Percentiles rank a stretch among this genome's conserved stretches.
Evolutionary conservation across 1,139 yeast species (phyloP).

Genomic region (Wickerhamomyces sp.): DNA sequence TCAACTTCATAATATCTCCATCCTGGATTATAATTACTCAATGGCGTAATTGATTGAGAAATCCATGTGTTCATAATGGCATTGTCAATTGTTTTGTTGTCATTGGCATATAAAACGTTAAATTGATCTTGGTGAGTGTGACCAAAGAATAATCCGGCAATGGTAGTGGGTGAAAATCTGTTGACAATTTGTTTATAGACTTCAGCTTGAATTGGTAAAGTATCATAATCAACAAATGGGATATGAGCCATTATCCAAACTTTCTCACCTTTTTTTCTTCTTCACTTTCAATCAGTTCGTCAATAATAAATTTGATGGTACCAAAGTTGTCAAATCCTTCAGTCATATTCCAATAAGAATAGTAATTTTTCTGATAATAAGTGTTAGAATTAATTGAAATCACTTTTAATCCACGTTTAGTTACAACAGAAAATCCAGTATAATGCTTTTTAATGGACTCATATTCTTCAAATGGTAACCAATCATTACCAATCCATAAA

Average conservation of each 20-base stretch:
- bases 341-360: slow-evolving; percentile 53
- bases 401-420: slow-evolving; percentile 54
- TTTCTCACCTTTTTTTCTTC: slow-evolving; percentile 46
- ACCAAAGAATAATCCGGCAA: slow-evolving; percentile 67
- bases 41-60: slow-evolving; percentile 63
- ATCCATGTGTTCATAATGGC: slow-evolving; percentile 61
- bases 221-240: slow-evolving; percentile 51
- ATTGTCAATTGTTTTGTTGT: slow-evolving; percentile 36
- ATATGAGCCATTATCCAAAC: slow-evolving; percentile 74
- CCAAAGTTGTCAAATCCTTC: slow-evolving; percentile 59
- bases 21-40: slow-evolving; percentile 54
- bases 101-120: slow-evolving; percentile 47
- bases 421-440: slow-evolving; percentile 57
- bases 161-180: slow-evolving; percentile 64
- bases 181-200: slow-evolving; percentile 55
- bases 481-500: slow-evolving; percentile 47
- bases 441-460: slow-evolving; percentile 37
- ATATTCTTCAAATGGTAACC: slow-evolving; percentile 27
- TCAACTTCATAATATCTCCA: slow-evolving; percentile 75
- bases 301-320: slow-evolving; percentile 54
- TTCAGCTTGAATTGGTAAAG: slow-evolving; percentile 59
- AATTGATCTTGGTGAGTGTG: slow-evolving; percentile 73
- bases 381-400: slow-evolving; percentile 64
- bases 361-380: slow-evolving; percentile 61
- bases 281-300: slow-evolving; percentile 59